phyloP scores from a whole-genome alignment of 768 basidiomycete species.

The Trametes gibbosa region DNA sequence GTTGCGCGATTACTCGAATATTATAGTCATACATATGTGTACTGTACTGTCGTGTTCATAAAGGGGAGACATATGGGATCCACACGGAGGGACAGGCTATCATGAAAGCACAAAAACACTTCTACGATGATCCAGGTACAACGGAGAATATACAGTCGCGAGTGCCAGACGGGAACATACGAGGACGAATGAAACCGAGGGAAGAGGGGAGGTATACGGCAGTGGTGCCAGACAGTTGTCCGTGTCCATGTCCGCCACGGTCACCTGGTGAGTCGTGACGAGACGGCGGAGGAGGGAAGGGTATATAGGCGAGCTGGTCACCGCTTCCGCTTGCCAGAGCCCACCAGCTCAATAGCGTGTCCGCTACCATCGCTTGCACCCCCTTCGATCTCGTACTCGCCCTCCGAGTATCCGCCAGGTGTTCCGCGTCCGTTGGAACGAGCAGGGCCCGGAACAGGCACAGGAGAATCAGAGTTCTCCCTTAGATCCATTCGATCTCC shows the following conservation, averaged over 20 bases:
- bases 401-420: constrained; percentile 13
- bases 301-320: constrained; percentile 11
- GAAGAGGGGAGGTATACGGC: not conserved
- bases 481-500: constrained; percentile 15
- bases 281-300: not conserved
- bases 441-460: constrained; percentile 9
- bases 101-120: constrained; percentile 16
- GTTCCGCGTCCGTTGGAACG: constrained; percentile 9
- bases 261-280: not conserved
- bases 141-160: constrained; percentile 11
- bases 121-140: constrained; percentile 17
- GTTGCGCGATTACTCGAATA: not conserved
- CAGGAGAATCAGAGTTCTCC: constrained; percentile 23
- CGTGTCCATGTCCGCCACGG: not conserved
- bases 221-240: not conserved
- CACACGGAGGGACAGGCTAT: constrained; percentile 12
- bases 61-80: constrained; percentile 1
- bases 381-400: constrained; percentile 22
- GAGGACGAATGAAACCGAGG: not conserved
- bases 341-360: constrained; percentile 15
- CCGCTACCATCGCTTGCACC: constrained; percentile 22
- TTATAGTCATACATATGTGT: constrained; percentile 19
- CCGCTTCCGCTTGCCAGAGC: constrained; percentile 30
- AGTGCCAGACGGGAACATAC: not conserved
- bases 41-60: constrained; percentile 13